These are phyloP conservation scores for Claviceps capensis DNA, from an alignment of 2,329 filamentous ascomycete species.

Conservation along the genomic window DNA sequence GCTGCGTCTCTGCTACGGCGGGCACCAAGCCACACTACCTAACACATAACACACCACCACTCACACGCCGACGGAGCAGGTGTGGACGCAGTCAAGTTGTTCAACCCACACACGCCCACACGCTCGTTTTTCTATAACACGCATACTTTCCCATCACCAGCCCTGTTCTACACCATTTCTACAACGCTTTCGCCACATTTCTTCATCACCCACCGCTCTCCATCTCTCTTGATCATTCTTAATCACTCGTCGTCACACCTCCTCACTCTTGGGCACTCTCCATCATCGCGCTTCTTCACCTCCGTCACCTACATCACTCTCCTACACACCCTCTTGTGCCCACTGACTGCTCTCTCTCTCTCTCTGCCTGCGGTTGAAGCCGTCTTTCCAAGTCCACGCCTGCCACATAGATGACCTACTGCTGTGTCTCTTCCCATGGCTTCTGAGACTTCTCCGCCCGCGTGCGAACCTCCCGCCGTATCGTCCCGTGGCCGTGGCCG, in stretches of 20 bases:
- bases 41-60: too few relatives aligned
- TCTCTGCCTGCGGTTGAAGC: background rate
- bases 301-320: background rate
- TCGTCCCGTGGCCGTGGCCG: conserved; percentile 21
- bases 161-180: too few relatives aligned
- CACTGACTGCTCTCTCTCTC: background rate
- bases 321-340: background rate
- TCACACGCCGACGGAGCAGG: too few relatives aligned
- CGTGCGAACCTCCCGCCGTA: conserved; percentile 18
- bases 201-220: background rate
- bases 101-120: too few relatives aligned
- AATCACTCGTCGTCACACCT: background rate
- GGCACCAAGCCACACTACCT: too few relatives aligned
- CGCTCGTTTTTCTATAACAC: too few relatives aligned
- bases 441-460: conserved; percentile 24
- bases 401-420: conserved; percentile 18
- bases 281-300: background rate
- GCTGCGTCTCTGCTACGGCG: too few relatives aligned
- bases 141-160: too few relatives aligned
- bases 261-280: background rate
- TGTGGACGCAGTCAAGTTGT: too few relatives aligned
- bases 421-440: conserved; percentile 19
- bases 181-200: background rate
- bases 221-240: too few relatives aligned
- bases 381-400: background rate